Evolutionary conservation across 495 filamentous ascomycete genomes (phyloP).

Genomic region (Aspergillus coremiiformis): DNA sequence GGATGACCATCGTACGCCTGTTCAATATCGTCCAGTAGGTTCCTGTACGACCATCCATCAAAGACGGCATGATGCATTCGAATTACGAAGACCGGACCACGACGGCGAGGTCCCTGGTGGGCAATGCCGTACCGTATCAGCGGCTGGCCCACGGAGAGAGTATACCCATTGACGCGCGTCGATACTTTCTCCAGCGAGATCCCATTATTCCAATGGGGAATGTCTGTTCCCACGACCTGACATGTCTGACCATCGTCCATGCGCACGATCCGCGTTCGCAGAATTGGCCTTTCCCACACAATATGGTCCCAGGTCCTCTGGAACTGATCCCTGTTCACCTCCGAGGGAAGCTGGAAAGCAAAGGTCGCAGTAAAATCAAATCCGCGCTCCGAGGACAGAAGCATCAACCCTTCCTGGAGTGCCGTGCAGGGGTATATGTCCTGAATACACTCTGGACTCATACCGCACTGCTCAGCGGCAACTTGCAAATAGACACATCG

Average conservation of each 20-base stretch:
- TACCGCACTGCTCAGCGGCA: not conserved
- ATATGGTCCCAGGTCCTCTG: constrained; percentile 30
- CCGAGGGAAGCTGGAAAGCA: not conserved
- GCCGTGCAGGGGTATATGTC: constrained; percentile 54
- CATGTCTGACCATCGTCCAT: constrained; percentile 29
- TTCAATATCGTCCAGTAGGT: constrained; percentile 8
- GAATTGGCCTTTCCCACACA: constrained; percentile 28
- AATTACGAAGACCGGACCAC: not conserved
- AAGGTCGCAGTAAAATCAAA: constrained; percentile 41
- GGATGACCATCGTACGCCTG: not conserved
- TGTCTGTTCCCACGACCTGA: constrained; percentile 38
- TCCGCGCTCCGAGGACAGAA: constrained; percentile 35
- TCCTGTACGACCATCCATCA: constrained; percentile 49
- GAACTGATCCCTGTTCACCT: constrained; percentile 17
- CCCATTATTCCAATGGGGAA: not conserved
- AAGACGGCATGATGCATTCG: constrained; percentile 50
- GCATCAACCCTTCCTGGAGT: constrained; percentile 49
- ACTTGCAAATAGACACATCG: too few species aligned
- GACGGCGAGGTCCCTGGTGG: not conserved
- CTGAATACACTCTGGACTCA: constrained; percentile 21
- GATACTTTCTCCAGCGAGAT: constrained; percentile 4
- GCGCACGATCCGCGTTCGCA: constrained; percentile 46
- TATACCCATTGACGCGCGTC: not conserved
- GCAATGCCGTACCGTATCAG: too few species aligned
- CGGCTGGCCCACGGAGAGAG: too few species aligned